A percentile compares a stretch with the other conserved stretches of the same genome.
These are phyloP conservation scores for Asparagopsis taxiformis DNA, from an alignment of 31 red algal genomes.

Conservation along the genomic window DNA sequence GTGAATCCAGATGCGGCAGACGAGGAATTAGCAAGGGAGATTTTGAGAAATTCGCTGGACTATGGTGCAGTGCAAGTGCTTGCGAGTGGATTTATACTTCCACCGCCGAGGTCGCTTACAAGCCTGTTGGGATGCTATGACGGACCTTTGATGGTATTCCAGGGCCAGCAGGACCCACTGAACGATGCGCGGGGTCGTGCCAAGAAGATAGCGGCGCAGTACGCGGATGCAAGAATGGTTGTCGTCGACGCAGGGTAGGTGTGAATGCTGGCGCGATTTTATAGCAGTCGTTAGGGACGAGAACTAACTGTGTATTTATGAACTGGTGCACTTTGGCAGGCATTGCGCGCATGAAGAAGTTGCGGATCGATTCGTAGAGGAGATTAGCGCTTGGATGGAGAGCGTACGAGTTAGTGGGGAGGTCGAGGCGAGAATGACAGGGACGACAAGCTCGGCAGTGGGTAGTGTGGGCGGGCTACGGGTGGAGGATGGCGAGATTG, in stretches of 20 bases:
- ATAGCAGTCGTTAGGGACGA: not conserved
- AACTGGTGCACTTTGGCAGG: slow-evolving; percentile 5
- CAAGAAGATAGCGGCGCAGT: slow-evolving; percentile 21
- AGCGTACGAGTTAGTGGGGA: slow-evolving; percentile 6
- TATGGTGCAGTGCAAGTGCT: slow-evolving; percentile 75
- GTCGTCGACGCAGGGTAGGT: slow-evolving; percentile 56
- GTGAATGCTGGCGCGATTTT: not conserved
- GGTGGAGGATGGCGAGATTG: too few relatives aligned
- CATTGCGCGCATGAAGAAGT: slow-evolving; percentile 96
- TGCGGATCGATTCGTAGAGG: slow-evolving; percentile 55
- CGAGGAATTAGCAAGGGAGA: slow-evolving; percentile 49
- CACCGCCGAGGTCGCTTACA: slow-evolving; percentile 42
- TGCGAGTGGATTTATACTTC: slow-evolving; percentile 64
- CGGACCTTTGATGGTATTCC: slow-evolving; percentile 71
- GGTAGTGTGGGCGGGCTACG: not conserved
- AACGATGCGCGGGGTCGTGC: slow-evolving; percentile 48
- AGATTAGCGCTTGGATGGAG: slow-evolving; percentile 45
- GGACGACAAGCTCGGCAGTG: not conserved
- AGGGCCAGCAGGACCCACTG: slow-evolving; percentile 78
- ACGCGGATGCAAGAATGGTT: slow-evolving; percentile 40
- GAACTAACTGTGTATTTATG: not conserved
- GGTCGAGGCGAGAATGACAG: not conserved
- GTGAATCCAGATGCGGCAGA: slow-evolving; percentile 46
- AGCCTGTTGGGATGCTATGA: slow-evolving; percentile 43
- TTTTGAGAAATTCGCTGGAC: slow-evolving; percentile 63